Base-by-base conservation (phyloP, 306 rosid genomes). In the Bauhinia variegata region DNA sequence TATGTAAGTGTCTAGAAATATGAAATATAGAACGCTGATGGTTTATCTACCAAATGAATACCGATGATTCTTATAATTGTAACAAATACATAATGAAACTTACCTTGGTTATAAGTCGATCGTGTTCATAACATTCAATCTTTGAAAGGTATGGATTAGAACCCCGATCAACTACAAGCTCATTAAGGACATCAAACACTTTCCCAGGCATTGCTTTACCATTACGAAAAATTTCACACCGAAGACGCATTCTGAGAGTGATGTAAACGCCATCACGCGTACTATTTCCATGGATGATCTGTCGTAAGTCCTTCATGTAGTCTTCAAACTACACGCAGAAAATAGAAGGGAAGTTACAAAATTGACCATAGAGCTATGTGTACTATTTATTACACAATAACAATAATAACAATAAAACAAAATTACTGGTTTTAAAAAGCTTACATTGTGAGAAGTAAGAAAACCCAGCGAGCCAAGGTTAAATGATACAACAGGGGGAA, bases 401-500 rank as follows among this genome's bases (percentile, higher is more conserved):
- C n/a, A n/a, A n/a, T n/a, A 15, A 30, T 57, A 82, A 78, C 58
- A 18, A 23, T 23, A 23, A 23, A 23, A 23, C 2, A 23, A 43
- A 68, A 72, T 53, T 14, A 71, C 23, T 54, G 30, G 65, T 65
- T 77, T 16, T 17, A 65, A 48, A 79, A 77, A 71, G 74, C 95
- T 52, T 85, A 88, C 99, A 31, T 71, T 59, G 76, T 93, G 99
- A 71, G 99, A 85, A 72, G 97, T 79, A 80, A 93, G 88, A 82
- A 93, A 93, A 78, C 99, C 99, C 59, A 93, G 98, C 64, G 98
- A 93, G 34, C 99, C 99, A 63, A 93, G 99, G 82, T 90, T 93
- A 75, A 93, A 93, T 52, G 97, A 93, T 48, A 93, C 92, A 67
- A 93, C 91, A 13, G 97, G 99, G 31, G 99, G 99, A 52, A 93